Base-by-base conservation (phyloP, 192 early-diverging fungal species). In the Linnemannia zychae region DNA sequence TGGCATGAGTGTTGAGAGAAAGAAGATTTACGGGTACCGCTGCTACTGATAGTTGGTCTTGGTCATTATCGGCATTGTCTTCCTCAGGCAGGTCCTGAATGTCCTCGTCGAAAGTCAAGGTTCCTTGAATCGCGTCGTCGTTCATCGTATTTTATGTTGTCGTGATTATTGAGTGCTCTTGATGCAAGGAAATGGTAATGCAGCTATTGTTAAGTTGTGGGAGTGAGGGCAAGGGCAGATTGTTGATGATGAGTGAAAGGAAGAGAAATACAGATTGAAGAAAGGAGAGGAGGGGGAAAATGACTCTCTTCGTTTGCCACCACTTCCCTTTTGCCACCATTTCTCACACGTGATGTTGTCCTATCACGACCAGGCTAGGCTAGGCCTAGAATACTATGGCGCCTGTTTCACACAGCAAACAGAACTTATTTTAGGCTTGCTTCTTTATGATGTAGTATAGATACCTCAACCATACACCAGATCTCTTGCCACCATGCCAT, bases 51-150 rank as follows among this genome's bases (percentile, higher is more conserved):
- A 53, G 72, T 17, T 53, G 49, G 6, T 68, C 18, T 11, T 17
- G 22, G 28, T 13, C 15, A 34, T 36, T 49, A 12, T 31, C 38
- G 17, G 20, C 60, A 12, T 50, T n/a, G 44, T 73, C 60, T 4
- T 77, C 81, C 38, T 82, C 81, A 1, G 74, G 74, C n/a, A 82
- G 71, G 47, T 77, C 81, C 24, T 34, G 15, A 47, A 77, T 76
- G 47, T 76, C 69, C 24, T 68, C 38, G 4, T 77, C 70, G 4
- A 69, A 37, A 3, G 47, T 20, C 47, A 82, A 17, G 20, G 81
- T 82, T 18, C 36, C 72, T 17, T 70, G 44, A 12, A 76, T 46
- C 6, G 34, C 7, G 33, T 67, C 50, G 50, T 76, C 33, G 34
- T 46, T 72, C 74, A 76, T 82, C 9, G 57, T 47, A 24, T 67